Evolutionary conservation across 2,329 filamentous ascomycete genomes (phyloP), one percentile per base, ranked within the genome.

Genomic region (Paramyrothecium roridum): DNA sequence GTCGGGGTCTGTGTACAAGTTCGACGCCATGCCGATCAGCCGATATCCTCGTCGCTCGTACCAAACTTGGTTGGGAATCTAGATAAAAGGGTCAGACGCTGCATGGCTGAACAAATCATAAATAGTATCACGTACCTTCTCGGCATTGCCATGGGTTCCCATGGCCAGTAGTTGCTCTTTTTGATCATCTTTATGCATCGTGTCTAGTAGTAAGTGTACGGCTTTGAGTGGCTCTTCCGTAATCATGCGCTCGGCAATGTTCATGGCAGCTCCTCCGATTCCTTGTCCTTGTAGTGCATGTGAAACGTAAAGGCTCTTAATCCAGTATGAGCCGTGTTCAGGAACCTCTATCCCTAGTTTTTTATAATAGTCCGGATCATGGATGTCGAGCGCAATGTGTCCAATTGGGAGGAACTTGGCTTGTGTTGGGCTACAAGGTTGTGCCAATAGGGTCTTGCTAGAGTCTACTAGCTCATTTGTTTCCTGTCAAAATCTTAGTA

Each of bases 41-140:
- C 56, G 40, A 8, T 69, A 70, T 0, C 66, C 65, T 3, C 66
- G 55, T 10, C 67, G 54, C 10, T 59, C 58, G 43, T 70, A 70
- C 67, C 67, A 70, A 8, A 58, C 65, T 3, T 70, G 64, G 37
- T 65, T 68, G 0, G 66, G 56, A 20, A 57, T 60, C 67, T 70
- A 2, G 23, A 22, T 0, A 8, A 3, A 22, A 17, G 7, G 16
- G 45, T 16, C 53, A 53, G 4, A 21, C 0, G 23, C 6, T 1
- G 10, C 3, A 43, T 17, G 3, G 0, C 7, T 12, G 11, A 1
- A 3, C 30, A 23, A 21, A 3, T 1, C 7, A 3, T 0, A 2
- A 0, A 1, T 19, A n/a, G 6, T 3, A 11, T 3, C 34, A 40
- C 54, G 12, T 56, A 65, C 61, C 47, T 58, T 59, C 2, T 51